These are phyloP conservation scores for Passalora sequoiae DNA, from an alignment of 2,329 filamentous ascomycete genomes.

Conservation along the genomic window DNA sequence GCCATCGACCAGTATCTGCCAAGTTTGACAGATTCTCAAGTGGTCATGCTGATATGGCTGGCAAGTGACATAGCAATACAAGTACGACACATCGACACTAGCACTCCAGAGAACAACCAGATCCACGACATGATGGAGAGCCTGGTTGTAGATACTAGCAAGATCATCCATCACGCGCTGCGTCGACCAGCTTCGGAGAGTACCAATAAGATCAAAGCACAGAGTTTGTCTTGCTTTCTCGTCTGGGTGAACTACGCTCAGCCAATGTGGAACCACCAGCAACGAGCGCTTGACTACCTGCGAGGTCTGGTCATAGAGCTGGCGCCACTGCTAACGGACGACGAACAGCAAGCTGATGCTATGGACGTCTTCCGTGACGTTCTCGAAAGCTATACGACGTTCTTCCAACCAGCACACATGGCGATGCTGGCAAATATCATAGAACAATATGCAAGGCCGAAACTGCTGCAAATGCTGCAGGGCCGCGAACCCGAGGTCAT, in stretches of 20 bases:
- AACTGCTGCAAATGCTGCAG: constrained; percentile 52
- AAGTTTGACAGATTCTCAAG: constrained; percentile 46
- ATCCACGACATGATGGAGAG: constrained; percentile 43
- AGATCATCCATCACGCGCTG: constrained; percentile 37
- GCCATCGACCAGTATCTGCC: constrained; percentile 44
- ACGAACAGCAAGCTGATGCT: constrained; percentile 54
- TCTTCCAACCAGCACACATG: constrained; percentile 58
- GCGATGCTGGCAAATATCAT: constrained; percentile 55
- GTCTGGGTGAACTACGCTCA: constrained; percentile 72
- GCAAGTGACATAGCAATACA: constrained; percentile 60
- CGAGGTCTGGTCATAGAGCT: constrained; percentile 56
- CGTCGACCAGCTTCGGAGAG: constrained; percentile 6
- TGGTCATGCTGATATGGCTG: constrained; percentile 62
- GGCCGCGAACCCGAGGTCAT: constrained; percentile 53
- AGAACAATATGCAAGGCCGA: constrained; percentile 41
- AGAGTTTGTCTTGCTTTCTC: constrained; percentile 34
- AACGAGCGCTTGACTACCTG: constrained; percentile 54
- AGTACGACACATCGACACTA: constrained; percentile 58
- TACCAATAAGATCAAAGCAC: constrained; percentile 14
- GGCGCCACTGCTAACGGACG: constrained; percentile 56
- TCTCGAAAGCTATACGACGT: constrained; percentile 59
- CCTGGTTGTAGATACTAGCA: constrained; percentile 49
- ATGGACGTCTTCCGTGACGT: constrained; percentile 62
- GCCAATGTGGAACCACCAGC: constrained; percentile 53
- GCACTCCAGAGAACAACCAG: constrained; percentile 16